These are phyloP conservation scores for Linum tenue DNA, from an alignment of 345 rosid species.

Conservation along the genomic window DNA sequence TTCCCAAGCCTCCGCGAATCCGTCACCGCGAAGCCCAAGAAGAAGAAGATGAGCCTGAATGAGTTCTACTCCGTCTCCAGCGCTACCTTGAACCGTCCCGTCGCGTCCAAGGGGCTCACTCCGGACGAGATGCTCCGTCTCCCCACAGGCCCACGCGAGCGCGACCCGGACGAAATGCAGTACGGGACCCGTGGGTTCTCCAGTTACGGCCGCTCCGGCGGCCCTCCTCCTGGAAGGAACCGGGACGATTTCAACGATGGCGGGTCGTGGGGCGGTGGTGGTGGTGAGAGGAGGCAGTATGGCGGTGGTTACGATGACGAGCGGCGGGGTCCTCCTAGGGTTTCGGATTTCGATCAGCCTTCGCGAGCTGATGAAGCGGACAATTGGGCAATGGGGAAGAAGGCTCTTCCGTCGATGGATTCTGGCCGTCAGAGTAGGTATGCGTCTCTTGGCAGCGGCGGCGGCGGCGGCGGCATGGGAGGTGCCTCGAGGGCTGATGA, in stretches of 20 bases:
- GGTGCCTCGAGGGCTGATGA: conserved; percentile 78
- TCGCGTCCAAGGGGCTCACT: conserved; percentile 39
- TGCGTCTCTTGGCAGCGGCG: conserved; percentile 39
- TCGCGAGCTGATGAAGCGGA: conserved; percentile 92
- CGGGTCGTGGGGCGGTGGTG: conserved; percentile 45
- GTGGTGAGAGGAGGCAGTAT: conserved; percentile 45
- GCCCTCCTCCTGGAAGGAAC: conserved; percentile 11
- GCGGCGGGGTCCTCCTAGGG: conserved; percentile 67
- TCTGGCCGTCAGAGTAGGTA: conserved; percentile 51
- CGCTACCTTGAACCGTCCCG: conserved; percentile 5
- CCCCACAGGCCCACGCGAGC: conserved; percentile 87
- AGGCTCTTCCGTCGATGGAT: conserved; percentile 43
- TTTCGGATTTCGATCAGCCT: conserved; percentile 61
- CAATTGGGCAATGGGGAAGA: conserved; percentile 78
- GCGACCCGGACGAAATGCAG: conserved; percentile 85
- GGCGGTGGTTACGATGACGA: conserved; percentile 77
- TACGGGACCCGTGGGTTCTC: conserved; percentile 63
- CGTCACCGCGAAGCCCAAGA: conserved; percentile 57
- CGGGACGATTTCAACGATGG: conserved; percentile 35
- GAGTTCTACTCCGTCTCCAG: conserved; percentile 40
- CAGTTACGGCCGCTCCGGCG: conserved; percentile 34
- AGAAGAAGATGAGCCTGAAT: conserved; percentile 65
- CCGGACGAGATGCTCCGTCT: conserved; percentile 72
- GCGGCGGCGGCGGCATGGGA: background rate
- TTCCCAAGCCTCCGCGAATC: conserved; percentile 78